Evolutionary conservation across 257 asterid species (phyloP).

Genomic region (Solanum neorickii): DNA sequence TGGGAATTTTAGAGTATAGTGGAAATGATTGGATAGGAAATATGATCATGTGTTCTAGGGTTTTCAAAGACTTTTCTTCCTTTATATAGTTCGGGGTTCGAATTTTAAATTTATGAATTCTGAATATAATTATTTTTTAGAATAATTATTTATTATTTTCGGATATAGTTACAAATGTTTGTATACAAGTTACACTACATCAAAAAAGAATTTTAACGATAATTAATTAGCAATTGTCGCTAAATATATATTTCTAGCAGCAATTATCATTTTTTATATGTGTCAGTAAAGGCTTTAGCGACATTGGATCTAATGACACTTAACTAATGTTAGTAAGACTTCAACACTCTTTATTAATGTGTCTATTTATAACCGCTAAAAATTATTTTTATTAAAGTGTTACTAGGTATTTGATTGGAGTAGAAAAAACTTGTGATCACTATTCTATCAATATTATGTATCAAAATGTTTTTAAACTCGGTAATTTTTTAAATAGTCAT

Average conservation of each 20-base stretch:
- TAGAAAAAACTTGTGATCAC: accelerated
- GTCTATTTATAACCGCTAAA: too few species aligned
- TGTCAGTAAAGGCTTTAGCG: too few species aligned
- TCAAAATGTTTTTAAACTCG: neutral
- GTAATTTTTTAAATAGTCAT: neutral
- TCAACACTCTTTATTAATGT: too few species aligned
- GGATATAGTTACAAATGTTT: neutral
- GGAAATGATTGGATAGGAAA: neutral
- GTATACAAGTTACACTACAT: accelerated
- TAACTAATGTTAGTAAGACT: too few species aligned
- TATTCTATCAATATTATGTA: neutral
- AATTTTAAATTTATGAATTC: neutral
- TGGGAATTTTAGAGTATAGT: constrained; percentile 2
- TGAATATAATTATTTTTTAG: neutral
- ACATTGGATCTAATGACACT: too few species aligned
- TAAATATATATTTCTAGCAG: too few species aligned
- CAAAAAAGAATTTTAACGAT: too few species aligned
- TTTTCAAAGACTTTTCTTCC: constrained; percentile 10
- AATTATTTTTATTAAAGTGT: too few species aligned
- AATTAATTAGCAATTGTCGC: too few species aligned
- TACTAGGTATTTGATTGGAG: neutral
- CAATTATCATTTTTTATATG: too few species aligned
- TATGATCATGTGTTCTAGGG: constrained; percentile 28
- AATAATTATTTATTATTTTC: neutral
- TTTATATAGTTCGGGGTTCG: too few species aligned